Evolutionary conservation across 192 early-diverging fungal genomes (phyloP).

Genomic region (Obelidium mucronatum): DNA sequence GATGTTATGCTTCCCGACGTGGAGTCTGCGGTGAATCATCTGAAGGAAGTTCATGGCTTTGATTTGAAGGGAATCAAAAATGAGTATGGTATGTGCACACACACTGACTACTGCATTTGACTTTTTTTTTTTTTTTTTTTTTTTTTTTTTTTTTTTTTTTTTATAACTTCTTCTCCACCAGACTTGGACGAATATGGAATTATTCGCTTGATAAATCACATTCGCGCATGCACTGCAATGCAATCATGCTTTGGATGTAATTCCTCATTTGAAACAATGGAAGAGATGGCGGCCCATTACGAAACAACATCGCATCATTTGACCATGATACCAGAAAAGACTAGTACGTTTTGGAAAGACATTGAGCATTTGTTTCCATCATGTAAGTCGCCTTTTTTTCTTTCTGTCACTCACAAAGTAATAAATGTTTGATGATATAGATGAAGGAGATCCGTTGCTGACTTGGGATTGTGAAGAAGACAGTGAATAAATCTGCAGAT

Average conservation of each 20-base stretch:
- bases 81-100: constrained; percentile 9
- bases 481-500: too few relatives aligned
- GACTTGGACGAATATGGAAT: constrained; percentile 59
- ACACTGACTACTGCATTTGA: neutral
- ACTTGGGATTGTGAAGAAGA: constrained; percentile 74
- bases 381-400: too few relatives aligned
- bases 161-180: neutral
- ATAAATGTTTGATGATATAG: too few relatives aligned
- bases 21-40: constrained; percentile 73
- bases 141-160: neutral
- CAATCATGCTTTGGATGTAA: constrained; percentile 77
- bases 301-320: constrained; percentile 30
- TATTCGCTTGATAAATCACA: constrained; percentile 81
- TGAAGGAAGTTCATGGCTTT: constrained; percentile 77
- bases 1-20: constrained; percentile 55
- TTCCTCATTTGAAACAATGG: constrained; percentile 50
- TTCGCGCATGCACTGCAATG: constrained; percentile 69
- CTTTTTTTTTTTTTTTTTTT: neutral
- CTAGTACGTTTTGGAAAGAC: constrained; percentile 72
- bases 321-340: constrained; percentile 17
- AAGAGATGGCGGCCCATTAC: constrained; percentile 70
- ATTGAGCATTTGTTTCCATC: constrained; percentile 78
- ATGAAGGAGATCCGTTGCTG: constrained; percentile 87
- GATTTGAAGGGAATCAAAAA: constrained; percentile 63
- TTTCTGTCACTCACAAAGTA: too few relatives aligned